Evolutionary conservation across 257 asterid genomes (phyloP).

Genomic region (Prunella vulgaris): DNA sequence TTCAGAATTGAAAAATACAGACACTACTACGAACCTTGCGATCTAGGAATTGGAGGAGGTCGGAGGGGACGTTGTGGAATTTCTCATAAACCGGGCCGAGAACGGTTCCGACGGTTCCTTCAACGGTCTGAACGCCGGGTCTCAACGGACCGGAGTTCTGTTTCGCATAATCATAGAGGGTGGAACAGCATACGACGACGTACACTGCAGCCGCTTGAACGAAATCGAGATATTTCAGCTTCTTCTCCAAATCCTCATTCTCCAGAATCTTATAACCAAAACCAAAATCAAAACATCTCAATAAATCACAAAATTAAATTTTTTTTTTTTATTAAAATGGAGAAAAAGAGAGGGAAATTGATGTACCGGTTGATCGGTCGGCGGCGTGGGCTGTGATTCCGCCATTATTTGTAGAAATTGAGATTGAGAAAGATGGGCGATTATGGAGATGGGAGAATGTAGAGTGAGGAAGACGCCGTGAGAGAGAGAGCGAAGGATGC

Average conservation of each 20-base stretch:
- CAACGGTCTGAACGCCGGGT: conserved; percentile 72
- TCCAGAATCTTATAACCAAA: conserved; percentile 30
- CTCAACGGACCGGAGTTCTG: conserved; percentile 69
- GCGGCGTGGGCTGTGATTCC: conserved; percentile 39
- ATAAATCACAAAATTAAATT: too few relatives aligned
- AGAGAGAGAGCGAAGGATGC: not conserved
- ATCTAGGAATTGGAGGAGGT: conserved; percentile 65
- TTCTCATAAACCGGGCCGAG: conserved; percentile 63
- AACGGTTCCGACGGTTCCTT: conserved; percentile 54
- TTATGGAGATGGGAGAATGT: not conserved
- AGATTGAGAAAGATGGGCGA: not conserved
- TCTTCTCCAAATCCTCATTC: conserved; percentile 32
- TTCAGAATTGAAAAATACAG: too few relatives aligned
- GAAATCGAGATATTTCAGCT: conserved; percentile 62
- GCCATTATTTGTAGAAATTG: conserved; percentile 30
- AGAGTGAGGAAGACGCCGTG: conserved; percentile 6
- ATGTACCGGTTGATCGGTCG: conserved; percentile 2
- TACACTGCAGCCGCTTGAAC: conserved; percentile 48
- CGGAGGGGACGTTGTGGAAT: conserved; percentile 48
- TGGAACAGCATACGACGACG: conserved; percentile 48
- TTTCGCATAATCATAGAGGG: conserved; percentile 63
- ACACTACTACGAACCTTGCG: conserved; percentile 42
- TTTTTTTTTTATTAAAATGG: too few relatives aligned
- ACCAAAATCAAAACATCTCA: not conserved
- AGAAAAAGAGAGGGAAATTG: too few relatives aligned